These are phyloP conservation scores for Penicillium desertorum DNA, from an alignment of 495 filamentous ascomycete species.

Conservation along the genomic window DNA sequence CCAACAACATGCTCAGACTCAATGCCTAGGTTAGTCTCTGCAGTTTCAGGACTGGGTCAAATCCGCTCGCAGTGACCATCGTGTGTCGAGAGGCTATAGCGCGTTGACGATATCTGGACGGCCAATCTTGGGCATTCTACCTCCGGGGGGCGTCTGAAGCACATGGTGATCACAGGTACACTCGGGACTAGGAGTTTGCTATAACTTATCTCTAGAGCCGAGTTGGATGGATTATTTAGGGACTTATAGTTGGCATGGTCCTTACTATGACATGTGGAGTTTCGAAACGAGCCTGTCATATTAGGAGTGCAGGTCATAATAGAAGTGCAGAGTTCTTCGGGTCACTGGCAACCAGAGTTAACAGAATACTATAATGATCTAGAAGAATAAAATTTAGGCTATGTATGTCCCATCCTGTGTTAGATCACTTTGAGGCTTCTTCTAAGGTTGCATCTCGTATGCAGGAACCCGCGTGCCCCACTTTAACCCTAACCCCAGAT, in stretches of 20 bases:
- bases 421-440: neutral
- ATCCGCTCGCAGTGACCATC: too few relatives aligned
- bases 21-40: too few relatives aligned
- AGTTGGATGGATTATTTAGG: neutral
- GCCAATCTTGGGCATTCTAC: neutral
- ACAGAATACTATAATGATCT: too few relatives aligned
- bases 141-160: neutral
- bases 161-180: neutral
- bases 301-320: too few relatives aligned
- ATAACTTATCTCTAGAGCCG: neutral
- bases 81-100: neutral
- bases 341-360: too few relatives aligned
- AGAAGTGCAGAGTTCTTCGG: too few relatives aligned
- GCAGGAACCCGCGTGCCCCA: neutral
- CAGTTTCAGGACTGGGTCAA: too few relatives aligned
- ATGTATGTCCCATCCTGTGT: neutral
- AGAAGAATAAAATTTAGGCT: too few relatives aligned
- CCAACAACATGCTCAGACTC: too few relatives aligned
- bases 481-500: neutral
- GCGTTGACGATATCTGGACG: neutral
- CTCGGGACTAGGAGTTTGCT: neutral
- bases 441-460: neutral
- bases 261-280: neutral
- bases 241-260: neutral
- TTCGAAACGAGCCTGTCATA: neutral